Evolutionary conservation across 495 filamentous ascomycete species (phyloP).

Genomic region (Acidiella bohemica): DNA sequence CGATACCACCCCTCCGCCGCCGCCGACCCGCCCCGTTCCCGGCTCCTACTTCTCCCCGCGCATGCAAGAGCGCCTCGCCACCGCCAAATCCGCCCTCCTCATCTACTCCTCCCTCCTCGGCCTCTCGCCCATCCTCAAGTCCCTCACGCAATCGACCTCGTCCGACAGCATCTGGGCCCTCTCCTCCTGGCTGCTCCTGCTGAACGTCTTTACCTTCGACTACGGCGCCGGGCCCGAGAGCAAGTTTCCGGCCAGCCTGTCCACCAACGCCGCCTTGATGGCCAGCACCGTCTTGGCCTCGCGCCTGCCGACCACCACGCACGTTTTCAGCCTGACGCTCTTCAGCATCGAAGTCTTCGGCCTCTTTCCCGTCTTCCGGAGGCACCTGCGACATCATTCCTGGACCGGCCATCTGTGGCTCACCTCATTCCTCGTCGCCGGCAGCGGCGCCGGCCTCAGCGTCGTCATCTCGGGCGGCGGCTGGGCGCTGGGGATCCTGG

Average conservation of each 20-base stretch:
- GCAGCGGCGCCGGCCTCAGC: constrained; percentile 65
- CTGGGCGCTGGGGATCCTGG: constrained; percentile 57
- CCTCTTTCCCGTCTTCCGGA: constrained; percentile 85
- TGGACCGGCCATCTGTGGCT: constrained; percentile 72
- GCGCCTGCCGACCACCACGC: constrained; percentile 71
- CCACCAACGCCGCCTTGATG: constrained; percentile 91
- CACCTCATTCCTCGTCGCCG: constrained; percentile 65
- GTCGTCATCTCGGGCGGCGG: constrained; percentile 52
- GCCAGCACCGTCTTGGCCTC: constrained; percentile 85
- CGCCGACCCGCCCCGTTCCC: constrained; percentile 18
- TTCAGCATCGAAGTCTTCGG: constrained; percentile 97
- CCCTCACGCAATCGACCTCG: constrained; percentile 77
- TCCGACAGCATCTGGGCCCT: constrained; percentile 94
- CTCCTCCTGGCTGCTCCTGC: constrained; percentile 78
- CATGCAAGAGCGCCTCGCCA: constrained; percentile 53
- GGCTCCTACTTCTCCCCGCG: constrained; percentile 41
- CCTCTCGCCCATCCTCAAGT: constrained; percentile 86
- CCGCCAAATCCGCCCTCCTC: constrained; percentile 78
- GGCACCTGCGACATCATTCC: constrained; percentile 67
- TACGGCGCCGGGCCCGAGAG: constrained; percentile 60
- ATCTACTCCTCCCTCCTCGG: constrained; percentile 88
- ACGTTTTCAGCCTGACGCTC: constrained; percentile 88
- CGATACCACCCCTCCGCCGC: no score
- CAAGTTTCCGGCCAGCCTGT: constrained; percentile 72
- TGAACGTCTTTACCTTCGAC: constrained; percentile 96